Evolutionary conservation across 768 basidiomycete species (phyloP), one percentile per base, ranked within the genome.

Genomic region (Phanerochaete carnosa): DNA sequence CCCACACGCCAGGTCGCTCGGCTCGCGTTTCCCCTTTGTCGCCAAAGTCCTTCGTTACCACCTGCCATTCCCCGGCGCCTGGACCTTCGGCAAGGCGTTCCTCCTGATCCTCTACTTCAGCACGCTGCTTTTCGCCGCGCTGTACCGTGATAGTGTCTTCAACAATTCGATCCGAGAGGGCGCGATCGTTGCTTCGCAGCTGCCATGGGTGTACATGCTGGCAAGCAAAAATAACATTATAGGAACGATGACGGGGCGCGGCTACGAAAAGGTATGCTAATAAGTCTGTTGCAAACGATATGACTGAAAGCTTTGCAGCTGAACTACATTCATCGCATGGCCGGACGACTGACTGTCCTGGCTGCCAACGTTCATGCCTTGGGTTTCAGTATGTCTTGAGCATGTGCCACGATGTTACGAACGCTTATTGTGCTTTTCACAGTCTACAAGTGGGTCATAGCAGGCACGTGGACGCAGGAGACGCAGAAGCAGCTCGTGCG

Each of bases 391-490:
- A 57, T 61, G 74, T 69, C 22, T n/a, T n/a, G n/a, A n/a, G n/a
- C n/a, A n/a, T n/a, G n/a, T n/a, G n/a, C n/a, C n/a, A n/a, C n/a
- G n/a, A n/a, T n/a, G n/a, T n/a, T n/a, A n/a, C n/a, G n/a, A n/a
- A n/a, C n/a, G n/a, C n/a, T n/a, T n/a, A n/a, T n/a, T n/a, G n/a
- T 25, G 16, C 30, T 37, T 16, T 37, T 16, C 49, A 19, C 63
- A 89, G 87, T 87, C 62, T 89, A 87, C 67, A 67, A 74, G 54
- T 87, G 82, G 83, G 74, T 75, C 28, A 61, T 79, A 13, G 62
- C 66, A 1, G 81, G 80, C 3, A 73, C 67, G 1, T 76, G 85
- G 65, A 62, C 66, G 15, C 23, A 66, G 25, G 69, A 66, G 3
- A 68, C 84, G 11, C 57, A 65, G 1, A 57, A 60, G 45, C 77